These are phyloP conservation scores for Exserohilum turcica DNA, from an alignment of 2,329 filamentous ascomycete species.

Conservation along the genomic window DNA sequence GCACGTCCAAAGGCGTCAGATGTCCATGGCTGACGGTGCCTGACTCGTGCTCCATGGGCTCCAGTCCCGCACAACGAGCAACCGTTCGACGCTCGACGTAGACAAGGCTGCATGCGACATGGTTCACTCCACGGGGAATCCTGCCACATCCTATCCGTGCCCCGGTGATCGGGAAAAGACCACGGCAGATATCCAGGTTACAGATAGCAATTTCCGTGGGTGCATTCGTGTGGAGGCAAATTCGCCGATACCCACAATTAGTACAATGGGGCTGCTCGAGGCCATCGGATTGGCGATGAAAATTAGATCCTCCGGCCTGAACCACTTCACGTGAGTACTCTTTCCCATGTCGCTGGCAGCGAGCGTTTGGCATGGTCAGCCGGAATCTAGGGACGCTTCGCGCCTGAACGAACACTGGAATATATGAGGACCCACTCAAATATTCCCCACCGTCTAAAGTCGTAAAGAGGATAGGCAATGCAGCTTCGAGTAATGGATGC, in stretches of 20 bases:
- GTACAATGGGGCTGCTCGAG: neutral
- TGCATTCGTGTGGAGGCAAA: slow-evolving; percentile 11
- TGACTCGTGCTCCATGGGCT: neutral
- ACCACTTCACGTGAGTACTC: slow-evolving; percentile 6
- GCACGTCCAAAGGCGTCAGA: neutral
- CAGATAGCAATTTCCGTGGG: slow-evolving; percentile 7
- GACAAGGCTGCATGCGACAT: neutral
- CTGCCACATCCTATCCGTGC: neutral
- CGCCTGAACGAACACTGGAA: slow-evolving; percentile 1
- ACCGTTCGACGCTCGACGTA: neutral
- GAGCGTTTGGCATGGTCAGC: slow-evolving; percentile 2
- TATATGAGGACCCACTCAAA: slow-evolving; percentile 10
- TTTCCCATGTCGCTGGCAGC: neutral
- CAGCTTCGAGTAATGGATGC: neutral
- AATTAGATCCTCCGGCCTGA: slow-evolving; percentile 4
- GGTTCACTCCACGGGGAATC: neutral
- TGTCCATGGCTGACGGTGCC: neutral
- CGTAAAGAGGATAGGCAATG: neutral
- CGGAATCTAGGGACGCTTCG: slow-evolving; percentile 15
- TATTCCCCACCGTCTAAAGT: slow-evolving; percentile 12
- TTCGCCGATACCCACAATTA: slow-evolving; percentile 3
- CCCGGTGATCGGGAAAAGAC: neutral
- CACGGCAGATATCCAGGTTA: slow-evolving; percentile 7
- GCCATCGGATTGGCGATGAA: slow-evolving; percentile 5
- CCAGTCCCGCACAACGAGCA: neutral